Percentiles rank a stretch among this genome's conserved stretches.
Evolutionary conservation across 371 early-diverging fungal genomes (phyloP).

Genomic region (Capniomyces stellatus): DNA sequence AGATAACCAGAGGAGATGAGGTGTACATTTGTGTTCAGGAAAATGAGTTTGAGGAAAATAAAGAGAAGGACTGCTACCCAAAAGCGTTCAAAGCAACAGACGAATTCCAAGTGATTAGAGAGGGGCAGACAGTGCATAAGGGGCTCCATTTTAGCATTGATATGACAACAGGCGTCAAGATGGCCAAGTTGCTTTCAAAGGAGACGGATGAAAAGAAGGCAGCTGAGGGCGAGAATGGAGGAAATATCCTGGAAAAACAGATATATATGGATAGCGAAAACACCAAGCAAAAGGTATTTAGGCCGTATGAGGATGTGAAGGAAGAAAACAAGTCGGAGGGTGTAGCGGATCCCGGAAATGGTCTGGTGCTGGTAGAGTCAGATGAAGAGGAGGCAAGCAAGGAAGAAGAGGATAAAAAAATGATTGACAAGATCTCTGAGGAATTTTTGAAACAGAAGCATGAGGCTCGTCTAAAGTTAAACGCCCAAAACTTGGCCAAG

Average conservation of each 20-base stretch:
- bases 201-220: background rate
- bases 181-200: conserved; percentile 27
- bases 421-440: background rate
- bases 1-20: background rate
- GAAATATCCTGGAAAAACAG: background rate
- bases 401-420: background rate
- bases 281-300: background rate
- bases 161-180: conserved; percentile 29
- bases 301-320: background rate
- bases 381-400: background rate
- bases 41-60: too few relatives aligned
- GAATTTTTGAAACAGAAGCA: background rate
- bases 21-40: conserved; percentile 1
- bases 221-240: background rate
- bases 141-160: conserved; percentile 36
- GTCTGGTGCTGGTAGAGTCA: conserved; percentile 4
- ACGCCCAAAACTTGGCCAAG: too few relatives aligned
- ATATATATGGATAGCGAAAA: background rate
- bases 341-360: background rate
- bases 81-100: conserved; percentile 29
- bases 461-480: too few relatives aligned
- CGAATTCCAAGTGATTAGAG: conserved; percentile 29
- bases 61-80: conserved; percentile 26
- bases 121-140: conserved; percentile 35
- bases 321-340: background rate